A percentile compares a stretch with the other conserved stretches of the same genome.
phyloP scores from a whole-genome alignment of 495 filamentous ascomycete species.

The Choiromyces venosus region DNA sequence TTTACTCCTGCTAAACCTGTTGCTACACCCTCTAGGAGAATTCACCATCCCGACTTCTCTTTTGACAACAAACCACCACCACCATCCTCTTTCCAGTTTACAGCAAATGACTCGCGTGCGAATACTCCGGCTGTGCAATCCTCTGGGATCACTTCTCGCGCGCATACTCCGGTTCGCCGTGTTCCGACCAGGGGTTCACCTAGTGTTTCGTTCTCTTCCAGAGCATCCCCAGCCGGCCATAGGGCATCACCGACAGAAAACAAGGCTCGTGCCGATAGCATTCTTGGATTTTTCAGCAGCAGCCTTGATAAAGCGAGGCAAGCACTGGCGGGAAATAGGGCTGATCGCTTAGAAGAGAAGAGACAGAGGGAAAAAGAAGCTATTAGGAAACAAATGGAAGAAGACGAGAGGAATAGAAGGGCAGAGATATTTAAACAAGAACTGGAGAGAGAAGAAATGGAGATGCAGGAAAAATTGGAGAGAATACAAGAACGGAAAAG shows the following conservation, averaged over 20 bases:
- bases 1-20: constrained; percentile 1
- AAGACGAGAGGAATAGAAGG: constrained; percentile 33
- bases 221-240: constrained; percentile 5
- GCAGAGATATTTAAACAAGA: constrained; percentile 35
- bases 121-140: constrained; percentile 4
- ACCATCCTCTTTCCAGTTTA: constrained; percentile 19
- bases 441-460: constrained; percentile 37
- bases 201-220: constrained; percentile 17
- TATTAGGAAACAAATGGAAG: constrained; percentile 29
- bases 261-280: constrained; percentile 19
- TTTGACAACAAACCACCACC: constrained; percentile 22
- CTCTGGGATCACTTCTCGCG: background rate
- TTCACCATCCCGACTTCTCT: constrained; percentile 22
- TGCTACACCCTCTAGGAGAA: constrained; percentile 14
- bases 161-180: constrained; percentile 7
- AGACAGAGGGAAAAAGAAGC: constrained; percentile 26
- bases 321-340: constrained; percentile 31
- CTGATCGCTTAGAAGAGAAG: constrained; percentile 24
- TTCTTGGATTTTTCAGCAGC: constrained; percentile 18
- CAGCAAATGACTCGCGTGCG: constrained; percentile 6
- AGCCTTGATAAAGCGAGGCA: constrained; percentile 22
- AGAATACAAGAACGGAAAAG: constrained; percentile 27
- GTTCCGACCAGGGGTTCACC: constrained; percentile 6
- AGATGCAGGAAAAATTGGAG: constrained; percentile 7
- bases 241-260: constrained; percentile 6